Evolutionary conservation across 768 basidiomycete species (phyloP).

Genomic region (Russula sp.): DNA sequence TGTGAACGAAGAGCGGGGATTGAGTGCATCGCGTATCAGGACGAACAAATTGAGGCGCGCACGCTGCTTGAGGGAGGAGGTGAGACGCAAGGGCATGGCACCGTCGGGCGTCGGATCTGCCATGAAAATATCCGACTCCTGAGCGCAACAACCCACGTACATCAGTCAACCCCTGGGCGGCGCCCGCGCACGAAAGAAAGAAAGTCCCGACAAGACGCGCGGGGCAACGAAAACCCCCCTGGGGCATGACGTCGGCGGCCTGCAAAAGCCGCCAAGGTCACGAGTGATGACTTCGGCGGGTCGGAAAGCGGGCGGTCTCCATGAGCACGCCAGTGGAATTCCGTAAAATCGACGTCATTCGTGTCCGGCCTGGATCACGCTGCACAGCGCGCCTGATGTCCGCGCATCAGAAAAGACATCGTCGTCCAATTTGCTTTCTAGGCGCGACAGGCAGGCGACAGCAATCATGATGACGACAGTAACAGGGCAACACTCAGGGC

Average conservation of each 20-base stretch:
- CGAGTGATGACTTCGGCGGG: not conserved
- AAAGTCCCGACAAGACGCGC: not conserved
- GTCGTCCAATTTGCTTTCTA: not conserved
- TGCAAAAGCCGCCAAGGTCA: not conserved
- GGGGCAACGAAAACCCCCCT: not conserved
- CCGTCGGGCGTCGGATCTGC: no score
- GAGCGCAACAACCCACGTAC: no score
- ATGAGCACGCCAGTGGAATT: not conserved
- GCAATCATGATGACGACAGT: not conserved
- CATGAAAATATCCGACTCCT: no score
- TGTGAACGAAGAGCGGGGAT: not conserved
- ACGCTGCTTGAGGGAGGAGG: not conserved
- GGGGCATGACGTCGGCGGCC: not conserved
- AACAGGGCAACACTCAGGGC: not conserved
- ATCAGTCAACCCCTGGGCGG: no score
- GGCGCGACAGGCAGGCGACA: not conserved
- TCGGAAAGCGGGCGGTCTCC: not conserved
- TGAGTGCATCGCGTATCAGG: not conserved
- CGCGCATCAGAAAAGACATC: not conserved
- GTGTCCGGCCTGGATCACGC: not conserved
- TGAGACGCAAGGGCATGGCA: no score
- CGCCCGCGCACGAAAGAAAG: no score
- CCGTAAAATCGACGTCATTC: slow-evolving; percentile 5
- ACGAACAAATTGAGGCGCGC: not conserved
- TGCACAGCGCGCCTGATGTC: not conserved